These are phyloP conservation scores for Phytophthora nicotianae DNA, from an alignment of 352 stramenopile species.

Conservation along the genomic window DNA sequence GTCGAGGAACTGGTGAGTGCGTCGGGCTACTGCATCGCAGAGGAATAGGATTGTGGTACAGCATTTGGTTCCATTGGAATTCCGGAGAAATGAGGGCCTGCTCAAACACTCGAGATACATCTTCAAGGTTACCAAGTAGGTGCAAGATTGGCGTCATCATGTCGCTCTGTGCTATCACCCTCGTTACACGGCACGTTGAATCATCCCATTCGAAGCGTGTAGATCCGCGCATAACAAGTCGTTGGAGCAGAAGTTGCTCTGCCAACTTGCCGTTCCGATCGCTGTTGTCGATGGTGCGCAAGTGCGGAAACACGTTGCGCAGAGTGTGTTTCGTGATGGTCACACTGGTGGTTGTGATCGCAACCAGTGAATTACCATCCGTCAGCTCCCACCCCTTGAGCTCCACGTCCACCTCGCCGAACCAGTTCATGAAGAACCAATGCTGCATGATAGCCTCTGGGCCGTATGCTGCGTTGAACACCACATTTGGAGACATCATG, in stretches of 20 bases:
- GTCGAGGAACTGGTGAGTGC: neutral
- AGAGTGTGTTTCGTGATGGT: neutral
- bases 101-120: neutral
- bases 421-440: neutral
- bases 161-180: neutral
- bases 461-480: neutral
- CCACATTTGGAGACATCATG: neutral
- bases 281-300: constrained; percentile 2
- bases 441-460: neutral
- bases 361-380: neutral
- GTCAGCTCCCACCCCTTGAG: neutral
- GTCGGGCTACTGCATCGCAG: neutral
- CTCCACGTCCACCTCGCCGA: neutral
- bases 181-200: neutral
- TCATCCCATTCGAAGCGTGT: neutral
- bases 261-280: neutral
- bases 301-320: constrained; percentile 1
- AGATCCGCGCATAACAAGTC: neutral
- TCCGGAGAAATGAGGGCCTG: constrained; percentile 1
- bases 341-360: neutral
- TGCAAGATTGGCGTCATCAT: constrained; percentile 1
- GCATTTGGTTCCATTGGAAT: neutral
- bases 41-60: neutral
- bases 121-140: neutral
- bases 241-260: constrained; percentile 1